Percentiles rank a stretch among this genome's conserved stretches.
Conservation (phyloP, 2,329 filamentous ascomycete genomes). For the Calonectria naviculata region DNA sequence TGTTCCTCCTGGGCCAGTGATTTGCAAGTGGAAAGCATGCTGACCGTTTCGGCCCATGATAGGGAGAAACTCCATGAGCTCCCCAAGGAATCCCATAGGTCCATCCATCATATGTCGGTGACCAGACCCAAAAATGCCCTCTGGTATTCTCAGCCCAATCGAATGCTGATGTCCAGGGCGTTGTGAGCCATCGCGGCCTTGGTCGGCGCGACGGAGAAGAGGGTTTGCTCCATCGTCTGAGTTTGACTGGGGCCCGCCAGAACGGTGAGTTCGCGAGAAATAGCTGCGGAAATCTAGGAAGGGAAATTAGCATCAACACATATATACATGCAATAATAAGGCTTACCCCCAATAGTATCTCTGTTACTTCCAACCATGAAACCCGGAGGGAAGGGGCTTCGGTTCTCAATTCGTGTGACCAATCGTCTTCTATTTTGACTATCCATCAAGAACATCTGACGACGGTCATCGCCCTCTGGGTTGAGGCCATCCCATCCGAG, state of each 20-base stretch:
- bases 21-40: slow-evolving; percentile 69
- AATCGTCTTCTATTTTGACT: slow-evolving; percentile 55
- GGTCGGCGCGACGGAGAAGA: slow-evolving; percentile 74
- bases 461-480: slow-evolving; percentile 60
- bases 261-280: slow-evolving; percentile 63
- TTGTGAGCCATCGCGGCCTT: slow-evolving; percentile 57
- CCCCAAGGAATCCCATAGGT: slow-evolving; percentile 66
- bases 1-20: slow-evolving; percentile 60
- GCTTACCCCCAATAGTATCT: slow-evolving; percentile 63
- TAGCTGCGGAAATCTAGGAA: slow-evolving; percentile 60
- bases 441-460: slow-evolving; percentile 62
- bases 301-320: slow-evolving; percentile 3
- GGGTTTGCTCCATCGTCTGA: slow-evolving; percentile 89
- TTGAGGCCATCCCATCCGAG: slow-evolving; percentile 69
- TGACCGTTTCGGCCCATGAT: slow-evolving; percentile 58
- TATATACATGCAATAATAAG: slow-evolving; percentile 16
- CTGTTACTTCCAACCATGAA: slow-evolving; percentile 66
- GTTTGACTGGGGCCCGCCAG: slow-evolving; percentile 63
- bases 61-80: slow-evolving; percentile 66
- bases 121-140: slow-evolving; percentile 54
- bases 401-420: slow-evolving; percentile 52
- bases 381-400: slow-evolving; percentile 69
- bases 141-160: slow-evolving; percentile 64
- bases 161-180: slow-evolving; percentile 62
- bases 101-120: slow-evolving; percentile 54